Percentiles rank a stretch among this genome's conserved stretches.
Evolutionary conservation across 495 filamentous ascomycete species (phyloP).

Genomic region (Clavariopsis aquatica): DNA sequence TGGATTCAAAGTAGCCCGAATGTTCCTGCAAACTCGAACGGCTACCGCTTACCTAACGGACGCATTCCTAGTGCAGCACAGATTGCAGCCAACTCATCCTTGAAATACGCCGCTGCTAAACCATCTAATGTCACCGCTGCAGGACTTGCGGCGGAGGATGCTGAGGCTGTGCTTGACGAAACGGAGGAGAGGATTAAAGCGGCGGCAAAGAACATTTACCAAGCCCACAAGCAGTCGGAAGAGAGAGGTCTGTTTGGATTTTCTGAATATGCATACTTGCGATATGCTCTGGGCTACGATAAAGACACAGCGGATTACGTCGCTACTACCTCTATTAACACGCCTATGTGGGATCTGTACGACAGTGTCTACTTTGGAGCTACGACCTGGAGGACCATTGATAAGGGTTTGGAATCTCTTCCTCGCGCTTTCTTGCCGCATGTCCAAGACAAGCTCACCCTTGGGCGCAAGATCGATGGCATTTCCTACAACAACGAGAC

Average conservation of each 20-base stretch:
- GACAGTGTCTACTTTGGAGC: conserved; percentile 62
- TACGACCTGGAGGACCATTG: conserved; percentile 63
- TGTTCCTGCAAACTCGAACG: conserved; percentile 49
- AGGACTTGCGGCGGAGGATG: conserved; percentile 45
- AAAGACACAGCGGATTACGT: conserved; percentile 60
- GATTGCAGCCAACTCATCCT: conserved; percentile 41
- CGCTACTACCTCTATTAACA: conserved; percentile 33
- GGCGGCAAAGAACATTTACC: conserved; percentile 57
- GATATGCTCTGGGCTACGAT: conserved; percentile 56
- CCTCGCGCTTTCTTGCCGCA: conserved; percentile 63
- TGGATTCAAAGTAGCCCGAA: conserved; percentile 61
- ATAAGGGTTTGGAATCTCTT: conserved; percentile 62
- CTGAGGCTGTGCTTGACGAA: conserved; percentile 30
- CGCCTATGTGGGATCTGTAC: conserved; percentile 43
- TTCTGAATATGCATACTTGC: conserved; percentile 64
- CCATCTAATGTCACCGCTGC: conserved; percentile 46
- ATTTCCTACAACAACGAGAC: conserved; percentile 47
- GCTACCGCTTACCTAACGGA: conserved; percentile 54
- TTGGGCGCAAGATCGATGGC: conserved; percentile 33
- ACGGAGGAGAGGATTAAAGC: neutral
- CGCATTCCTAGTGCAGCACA: conserved; percentile 49
- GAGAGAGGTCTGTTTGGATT: conserved; percentile 53
- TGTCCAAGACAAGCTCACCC: conserved; percentile 52
- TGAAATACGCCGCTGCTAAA: conserved; percentile 40
- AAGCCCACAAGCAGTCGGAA: conserved; percentile 57